Percentiles rank a stretch among this genome's conserved stretches.
These are phyloP conservation scores for Scedosporium aurantiacum DNA, from an alignment of 2,329 filamentous ascomycete species.

Conservation along the genomic window DNA sequence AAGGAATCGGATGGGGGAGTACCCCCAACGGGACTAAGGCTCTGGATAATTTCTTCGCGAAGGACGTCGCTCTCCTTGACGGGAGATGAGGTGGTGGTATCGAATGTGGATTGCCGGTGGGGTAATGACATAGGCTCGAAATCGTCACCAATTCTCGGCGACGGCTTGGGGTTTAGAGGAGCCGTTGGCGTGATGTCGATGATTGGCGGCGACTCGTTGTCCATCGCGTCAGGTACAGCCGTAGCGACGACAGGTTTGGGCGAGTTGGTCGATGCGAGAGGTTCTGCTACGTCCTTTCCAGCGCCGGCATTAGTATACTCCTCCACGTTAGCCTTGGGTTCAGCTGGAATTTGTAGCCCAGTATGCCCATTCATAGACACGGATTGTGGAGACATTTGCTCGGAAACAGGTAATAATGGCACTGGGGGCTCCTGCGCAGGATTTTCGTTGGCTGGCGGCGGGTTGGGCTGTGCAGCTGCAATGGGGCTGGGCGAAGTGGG, in stretches of 20 bases:
- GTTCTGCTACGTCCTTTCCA: background rate
- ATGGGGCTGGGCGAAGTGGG: background rate
- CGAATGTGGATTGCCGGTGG: slow-evolving; percentile 32
- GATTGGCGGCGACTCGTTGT: slow-evolving; percentile 7
- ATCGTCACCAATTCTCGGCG: slow-evolving; percentile 18
- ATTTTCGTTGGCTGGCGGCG: background rate
- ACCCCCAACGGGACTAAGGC: slow-evolving; percentile 41
- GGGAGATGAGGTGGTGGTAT: slow-evolving; percentile 39
- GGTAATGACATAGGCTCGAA: slow-evolving; percentile 24
- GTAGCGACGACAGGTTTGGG: slow-evolving; percentile 9
- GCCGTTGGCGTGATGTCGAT: slow-evolving; percentile 29
- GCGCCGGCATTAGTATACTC: background rate
- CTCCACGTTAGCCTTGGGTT: background rate
- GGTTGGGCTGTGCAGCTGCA: background rate
- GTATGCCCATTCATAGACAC: background rate
- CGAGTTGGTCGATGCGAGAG: background rate
- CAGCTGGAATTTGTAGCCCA: background rate
- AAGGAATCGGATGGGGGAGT: slow-evolving; percentile 6
- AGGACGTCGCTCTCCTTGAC: slow-evolving; percentile 61
- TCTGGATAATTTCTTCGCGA: slow-evolving; percentile 64
- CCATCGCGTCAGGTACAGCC: slow-evolving; percentile 11
- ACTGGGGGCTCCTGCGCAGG: background rate
- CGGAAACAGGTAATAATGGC: background rate
- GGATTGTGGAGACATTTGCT: background rate
- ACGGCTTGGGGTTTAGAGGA: slow-evolving; percentile 30